Conservation (phyloP, 2,329 filamentous ascomycete species). For the Exophiala sp. region DNA sequence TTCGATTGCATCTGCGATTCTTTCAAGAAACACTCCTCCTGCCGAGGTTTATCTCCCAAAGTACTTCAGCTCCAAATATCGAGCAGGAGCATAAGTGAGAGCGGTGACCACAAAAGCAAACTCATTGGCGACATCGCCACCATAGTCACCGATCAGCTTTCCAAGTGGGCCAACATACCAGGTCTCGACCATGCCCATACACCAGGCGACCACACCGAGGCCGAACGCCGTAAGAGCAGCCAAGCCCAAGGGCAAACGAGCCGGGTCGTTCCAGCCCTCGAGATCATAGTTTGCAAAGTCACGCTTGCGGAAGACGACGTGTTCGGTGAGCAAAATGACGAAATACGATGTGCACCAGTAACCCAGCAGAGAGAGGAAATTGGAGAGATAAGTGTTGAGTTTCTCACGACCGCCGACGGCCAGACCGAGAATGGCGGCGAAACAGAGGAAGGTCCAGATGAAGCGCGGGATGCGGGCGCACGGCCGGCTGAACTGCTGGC, state of each 20-base stretch:
- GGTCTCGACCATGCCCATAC: slow-evolving; percentile 55
- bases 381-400: slow-evolving; percentile 42
- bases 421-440: slow-evolving; percentile 43
- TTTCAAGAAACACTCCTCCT: too few species aligned
- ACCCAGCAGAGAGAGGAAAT: slow-evolving; percentile 46
- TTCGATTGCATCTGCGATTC: too few species aligned
- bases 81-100: slow-evolving; percentile 43
- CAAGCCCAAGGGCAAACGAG: slow-evolving; percentile 41
- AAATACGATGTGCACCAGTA: slow-evolving; percentile 50
- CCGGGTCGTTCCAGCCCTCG: slow-evolving; percentile 45
- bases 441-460: slow-evolving; percentile 45
- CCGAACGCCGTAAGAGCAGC: slow-evolving; percentile 43
- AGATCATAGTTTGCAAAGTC: slow-evolving; percentile 44
- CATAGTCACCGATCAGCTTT: slow-evolving; percentile 40
- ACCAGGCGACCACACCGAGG: slow-evolving; percentile 44
- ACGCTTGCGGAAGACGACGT: slow-evolving; percentile 45
- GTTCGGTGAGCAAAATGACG: slow-evolving; percentile 45
- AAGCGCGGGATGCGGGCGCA: slow-evolving; percentile 43
- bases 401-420: slow-evolving; percentile 41
- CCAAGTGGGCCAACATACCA: slow-evolving; percentile 46
- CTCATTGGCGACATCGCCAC: slow-evolving; percentile 50
- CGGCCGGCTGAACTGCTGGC: slow-evolving; percentile 40
- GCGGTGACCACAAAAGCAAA: slow-evolving; percentile 48
- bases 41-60: slow-evolving; percentile 16
- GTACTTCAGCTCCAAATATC: slow-evolving; percentile 41